Evolutionary conservation across 1,139 yeast genomes (phyloP).

Genomic region (Magnusiomyces tetraspermus): DNA sequence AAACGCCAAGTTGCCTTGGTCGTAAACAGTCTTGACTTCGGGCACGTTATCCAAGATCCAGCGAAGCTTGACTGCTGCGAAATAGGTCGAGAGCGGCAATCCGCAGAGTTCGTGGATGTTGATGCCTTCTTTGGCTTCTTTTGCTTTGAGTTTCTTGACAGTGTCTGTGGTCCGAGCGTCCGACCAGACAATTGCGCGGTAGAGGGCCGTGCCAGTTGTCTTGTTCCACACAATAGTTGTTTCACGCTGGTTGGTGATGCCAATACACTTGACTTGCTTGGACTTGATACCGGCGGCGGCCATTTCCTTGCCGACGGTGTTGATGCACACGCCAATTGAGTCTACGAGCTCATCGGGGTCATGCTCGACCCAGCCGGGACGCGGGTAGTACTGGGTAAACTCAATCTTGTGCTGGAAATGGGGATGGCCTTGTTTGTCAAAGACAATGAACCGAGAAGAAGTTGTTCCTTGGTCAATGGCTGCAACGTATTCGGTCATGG

Average conservation of each 20-base stretch:
- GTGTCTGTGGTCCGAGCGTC: slow-evolving; percentile 79
- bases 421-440: slow-evolving; percentile 63
- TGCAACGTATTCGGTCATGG: slow-evolving; percentile 23
- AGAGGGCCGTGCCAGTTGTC: slow-evolving; percentile 70
- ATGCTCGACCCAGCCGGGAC: slow-evolving; percentile 77
- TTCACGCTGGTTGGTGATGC: slow-evolving; percentile 93
- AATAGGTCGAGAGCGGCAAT: slow-evolving; percentile 81
- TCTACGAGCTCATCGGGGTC: slow-evolving; percentile 79
- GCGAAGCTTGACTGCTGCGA: slow-evolving; percentile 80
- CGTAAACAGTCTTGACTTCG: slow-evolving; percentile 60
- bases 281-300: slow-evolving; percentile 26
- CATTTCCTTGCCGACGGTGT: slow-evolving; percentile 30
- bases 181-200: slow-evolving; percentile 92
- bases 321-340: slow-evolving; percentile 44
- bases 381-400: slow-evolving; percentile 37
- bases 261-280: slow-evolving; percentile 40
- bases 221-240: slow-evolving; percentile 87
- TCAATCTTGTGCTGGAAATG: slow-evolving; percentile 85
- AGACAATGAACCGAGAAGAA: slow-evolving; percentile 82
- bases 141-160: slow-evolving; percentile 53
- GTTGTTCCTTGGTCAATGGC: slow-evolving; percentile 91
- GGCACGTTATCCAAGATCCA: slow-evolving; percentile 83
- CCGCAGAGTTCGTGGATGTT: slow-evolving; percentile 60
- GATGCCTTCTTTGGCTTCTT: slow-evolving; percentile 39
- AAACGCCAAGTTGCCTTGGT: slow-evolving; percentile 70